phyloP scores from a whole-genome alignment of 164 flowering plant species.

The Vitis rupestris region DNA sequence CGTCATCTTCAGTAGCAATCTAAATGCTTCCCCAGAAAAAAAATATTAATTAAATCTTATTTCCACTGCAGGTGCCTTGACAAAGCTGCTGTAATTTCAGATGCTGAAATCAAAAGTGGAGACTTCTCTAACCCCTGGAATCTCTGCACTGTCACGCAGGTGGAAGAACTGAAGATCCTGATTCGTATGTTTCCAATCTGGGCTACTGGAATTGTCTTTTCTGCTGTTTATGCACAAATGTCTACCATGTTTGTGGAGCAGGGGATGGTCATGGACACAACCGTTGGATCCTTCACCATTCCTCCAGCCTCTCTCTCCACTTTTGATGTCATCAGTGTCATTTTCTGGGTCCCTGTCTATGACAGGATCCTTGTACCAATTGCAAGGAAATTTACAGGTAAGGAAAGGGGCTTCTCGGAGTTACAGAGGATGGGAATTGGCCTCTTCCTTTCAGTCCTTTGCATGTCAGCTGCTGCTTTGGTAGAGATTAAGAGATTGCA shows the following conservation, averaged over 20 bases:
- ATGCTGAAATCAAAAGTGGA: conserved; percentile 46
- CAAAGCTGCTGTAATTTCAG: conserved; percentile 70
- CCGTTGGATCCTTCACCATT: conserved; percentile 74
- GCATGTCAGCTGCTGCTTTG: conserved; percentile 77
- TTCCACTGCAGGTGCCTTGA: conserved; percentile 60
- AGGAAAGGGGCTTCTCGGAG: conserved; percentile 77
- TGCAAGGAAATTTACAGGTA: conserved; percentile 71
- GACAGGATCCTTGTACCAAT: conserved; percentile 69
- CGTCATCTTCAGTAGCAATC: neutral
- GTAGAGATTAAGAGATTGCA: conserved; percentile 67
- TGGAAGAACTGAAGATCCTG: conserved; percentile 81
- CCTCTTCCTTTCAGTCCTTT: conserved; percentile 62
- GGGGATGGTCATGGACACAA: conserved; percentile 74
- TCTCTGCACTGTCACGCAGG: conserved; percentile 85
- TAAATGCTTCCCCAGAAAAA: neutral
- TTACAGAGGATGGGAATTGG: conserved; percentile 91
- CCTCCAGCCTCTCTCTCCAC: conserved; percentile 86
- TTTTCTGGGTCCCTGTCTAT: conserved; percentile 84
- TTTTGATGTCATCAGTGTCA: conserved; percentile 78
- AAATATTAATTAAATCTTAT: neutral
- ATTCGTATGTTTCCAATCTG: conserved; percentile 91
- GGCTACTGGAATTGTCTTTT: conserved; percentile 82
- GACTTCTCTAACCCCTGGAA: conserved; percentile 66
- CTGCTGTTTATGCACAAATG: conserved; percentile 89
- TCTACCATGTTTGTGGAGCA: conserved; percentile 88